Evolutionary conservation across 2,329 filamentous ascomycete genomes (phyloP).

Genomic region (Venturiaceae sp.): DNA sequence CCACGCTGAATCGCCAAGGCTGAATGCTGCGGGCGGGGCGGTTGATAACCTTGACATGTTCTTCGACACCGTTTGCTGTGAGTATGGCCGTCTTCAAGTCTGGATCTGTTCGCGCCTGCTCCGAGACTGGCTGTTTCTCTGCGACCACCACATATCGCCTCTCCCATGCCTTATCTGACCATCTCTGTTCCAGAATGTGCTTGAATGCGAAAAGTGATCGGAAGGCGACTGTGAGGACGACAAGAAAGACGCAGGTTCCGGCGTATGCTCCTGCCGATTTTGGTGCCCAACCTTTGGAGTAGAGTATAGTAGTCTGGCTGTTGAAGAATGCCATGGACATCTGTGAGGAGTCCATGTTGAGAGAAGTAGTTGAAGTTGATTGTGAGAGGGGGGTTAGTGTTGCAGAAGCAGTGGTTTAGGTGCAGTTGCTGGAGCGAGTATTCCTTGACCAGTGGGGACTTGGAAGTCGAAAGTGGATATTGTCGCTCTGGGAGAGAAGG

Average conservation of each 20-base stretch:
- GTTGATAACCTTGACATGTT: constrained; percentile 66
- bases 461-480: too few species aligned
- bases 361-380: neutral
- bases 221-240: constrained; percentile 61
- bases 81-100: constrained; percentile 53
- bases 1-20: constrained; percentile 75
- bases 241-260: constrained; percentile 84
- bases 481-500: too few species aligned
- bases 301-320: constrained; percentile 52
- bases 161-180: constrained; percentile 61
- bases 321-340: constrained; percentile 59
- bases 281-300: constrained; percentile 66
- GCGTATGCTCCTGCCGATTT: constrained; percentile 62
- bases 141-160: constrained; percentile 69
- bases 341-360: constrained; percentile 8
- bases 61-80: constrained; percentile 69
- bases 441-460: too few species aligned
- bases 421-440: too few species aligned
- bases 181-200: constrained; percentile 49
- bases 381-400: neutral
- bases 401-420: too few species aligned
- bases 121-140: constrained; percentile 50
- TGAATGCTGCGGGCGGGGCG: constrained; percentile 42
- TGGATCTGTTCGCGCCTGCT: constrained; percentile 38
- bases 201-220: constrained; percentile 66